These are phyloP conservation scores for Coniochaeta pulveracea DNA, from an alignment of 2,329 filamentous ascomycete species.

Conservation along the genomic window DNA sequence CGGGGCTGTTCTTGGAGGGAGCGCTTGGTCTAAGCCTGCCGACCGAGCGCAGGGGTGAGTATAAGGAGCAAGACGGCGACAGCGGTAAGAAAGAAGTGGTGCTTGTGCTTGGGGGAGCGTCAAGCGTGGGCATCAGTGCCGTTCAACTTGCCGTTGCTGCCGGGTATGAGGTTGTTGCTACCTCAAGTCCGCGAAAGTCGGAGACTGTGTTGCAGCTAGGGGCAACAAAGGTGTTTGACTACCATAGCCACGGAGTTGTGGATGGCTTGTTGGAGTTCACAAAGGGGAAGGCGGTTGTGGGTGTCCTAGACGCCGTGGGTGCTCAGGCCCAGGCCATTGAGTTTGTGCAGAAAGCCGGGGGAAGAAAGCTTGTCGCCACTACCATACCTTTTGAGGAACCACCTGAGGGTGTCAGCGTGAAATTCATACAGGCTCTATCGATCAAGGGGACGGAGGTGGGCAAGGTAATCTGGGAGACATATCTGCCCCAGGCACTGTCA, in stretches of 20 bases:
- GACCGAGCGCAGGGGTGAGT: constrained; percentile 1
- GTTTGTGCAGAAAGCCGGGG: constrained; percentile 8
- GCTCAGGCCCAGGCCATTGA: constrained; percentile 7
- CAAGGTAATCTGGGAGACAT: constrained; percentile 12
- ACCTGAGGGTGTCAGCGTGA: constrained; percentile 5
- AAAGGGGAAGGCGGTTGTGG: constrained; percentile 6
- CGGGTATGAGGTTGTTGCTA: constrained; percentile 7
- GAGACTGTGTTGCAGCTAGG: constrained; percentile 1
- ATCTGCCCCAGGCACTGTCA: constrained; percentile 16
- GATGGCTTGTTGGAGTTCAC: background rate
- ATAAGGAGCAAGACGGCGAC: constrained; percentile 1
- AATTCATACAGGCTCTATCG: constrained; percentile 11
- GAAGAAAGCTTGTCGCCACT: constrained; percentile 11
- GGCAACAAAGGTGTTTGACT: constrained; percentile 4
- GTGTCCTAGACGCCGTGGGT: constrained; percentile 9
- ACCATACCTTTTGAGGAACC: background rate
- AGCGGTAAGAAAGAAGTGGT: constrained; percentile 11
- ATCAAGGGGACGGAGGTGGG: constrained; percentile 12
- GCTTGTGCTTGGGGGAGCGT: constrained; percentile 36
- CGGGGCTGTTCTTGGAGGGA: constrained; percentile 13
- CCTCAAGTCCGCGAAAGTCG: background rate
- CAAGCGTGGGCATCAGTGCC: constrained; percentile 28
- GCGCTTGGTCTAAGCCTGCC: constrained; percentile 12
- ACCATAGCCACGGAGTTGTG: background rate
- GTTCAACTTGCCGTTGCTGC: constrained; percentile 23